A percentile compares a stretch with the other conserved stretches of the same genome.
phyloP scores from a whole-genome alignment of 2,329 filamentous ascomycete genomes.

The Colletotrichum lupini region DNA sequence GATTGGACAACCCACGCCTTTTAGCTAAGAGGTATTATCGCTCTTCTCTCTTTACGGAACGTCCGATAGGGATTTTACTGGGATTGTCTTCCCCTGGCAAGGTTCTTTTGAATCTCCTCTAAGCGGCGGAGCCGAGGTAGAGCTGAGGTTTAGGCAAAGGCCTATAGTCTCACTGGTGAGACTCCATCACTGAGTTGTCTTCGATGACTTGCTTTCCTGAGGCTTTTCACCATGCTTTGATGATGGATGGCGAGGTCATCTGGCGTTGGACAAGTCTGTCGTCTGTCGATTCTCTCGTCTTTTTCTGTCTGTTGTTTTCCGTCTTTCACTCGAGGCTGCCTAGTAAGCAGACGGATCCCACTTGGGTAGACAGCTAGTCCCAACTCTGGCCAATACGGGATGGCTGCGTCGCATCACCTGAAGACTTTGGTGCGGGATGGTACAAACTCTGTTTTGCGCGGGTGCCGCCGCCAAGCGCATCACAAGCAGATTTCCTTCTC shows the following conservation, averaged over 20 bases:
- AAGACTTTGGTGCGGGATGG: conserved; percentile 22
- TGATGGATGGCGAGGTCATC: conserved; percentile 24
- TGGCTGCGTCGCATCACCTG: conserved; percentile 26
- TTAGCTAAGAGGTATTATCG: conserved; percentile 28
- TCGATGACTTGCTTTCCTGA: not conserved
- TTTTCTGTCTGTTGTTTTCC: not conserved
- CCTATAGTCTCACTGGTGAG: conserved; percentile 16
- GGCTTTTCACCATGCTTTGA: not conserved
- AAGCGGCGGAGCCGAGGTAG: not conserved
- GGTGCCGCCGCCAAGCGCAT: conserved; percentile 34
- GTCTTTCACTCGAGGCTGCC: conserved; percentile 2
- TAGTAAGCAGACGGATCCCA: conserved; percentile 21
- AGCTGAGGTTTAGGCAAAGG: conserved; percentile 3
- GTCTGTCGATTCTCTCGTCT: not conserved
- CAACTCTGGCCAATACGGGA: conserved; percentile 19
- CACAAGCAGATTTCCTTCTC: conserved; percentile 32
- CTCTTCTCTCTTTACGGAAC: not conserved
- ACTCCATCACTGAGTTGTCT: conserved; percentile 12
- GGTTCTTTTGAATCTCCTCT: conserved; percentile 11
- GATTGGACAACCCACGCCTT: conserved; percentile 25
- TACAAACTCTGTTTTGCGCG: conserved; percentile 33
- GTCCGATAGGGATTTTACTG: conserved; percentile 7
- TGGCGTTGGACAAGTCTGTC: not conserved
- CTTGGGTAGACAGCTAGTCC: conserved; percentile 6
- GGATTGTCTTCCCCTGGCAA: conserved; percentile 5